Base-by-base conservation (phyloP, 1,284 basidiomycete genomes). In the Marasmius tenuissimus region DNA sequence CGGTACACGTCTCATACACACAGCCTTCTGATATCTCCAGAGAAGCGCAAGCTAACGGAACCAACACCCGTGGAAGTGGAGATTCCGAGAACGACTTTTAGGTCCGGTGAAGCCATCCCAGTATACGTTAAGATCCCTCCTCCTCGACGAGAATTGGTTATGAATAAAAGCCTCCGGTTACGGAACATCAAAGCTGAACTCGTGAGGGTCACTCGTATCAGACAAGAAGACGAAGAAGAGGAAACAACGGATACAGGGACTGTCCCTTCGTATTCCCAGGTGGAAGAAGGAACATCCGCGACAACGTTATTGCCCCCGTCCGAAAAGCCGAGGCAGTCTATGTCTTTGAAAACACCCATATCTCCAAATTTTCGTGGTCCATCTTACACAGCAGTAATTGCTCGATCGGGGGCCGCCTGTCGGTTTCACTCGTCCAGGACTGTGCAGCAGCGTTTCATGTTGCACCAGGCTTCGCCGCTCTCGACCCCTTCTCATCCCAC, bases 61-160 rank as follows among this genome's bases (percentile, higher is more conserved):
- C 91, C 91, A 14, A 86, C 87, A 2, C 79, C 74, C 34, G 81
- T 92, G 33, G 79, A 88, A 61, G 84, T 88, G 37, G 84, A 93
- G 72, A 72, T 93, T 20, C 89, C 91, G 35, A 81, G 91, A 61
- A 83, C 85, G 14, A 86, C 81, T 0, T 93, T 89, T 72, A 81
- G 79, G 58, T 82, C 83, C 1, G 85, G 85, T 22, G 92, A 93
- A 69, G 74, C 83, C 20, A 85, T 93, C 50, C 89, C 91, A 2
- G 75, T 93, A 34, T 93, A 93, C 69, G 80, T 93, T 53, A 91
- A 89, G 5, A 78, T 93, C 3, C 90, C 92, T 8, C 82, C 89
- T 14, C 91, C 91, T 12, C 71, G 77, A 33, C 77, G 81, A 49
- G 84, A 87, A 63, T 77, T 89, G 18, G 84, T 93, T 34, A 74